Base-by-base conservation (phyloP, 257 asterid genomes). In the Verbascum thapsus region DNA sequence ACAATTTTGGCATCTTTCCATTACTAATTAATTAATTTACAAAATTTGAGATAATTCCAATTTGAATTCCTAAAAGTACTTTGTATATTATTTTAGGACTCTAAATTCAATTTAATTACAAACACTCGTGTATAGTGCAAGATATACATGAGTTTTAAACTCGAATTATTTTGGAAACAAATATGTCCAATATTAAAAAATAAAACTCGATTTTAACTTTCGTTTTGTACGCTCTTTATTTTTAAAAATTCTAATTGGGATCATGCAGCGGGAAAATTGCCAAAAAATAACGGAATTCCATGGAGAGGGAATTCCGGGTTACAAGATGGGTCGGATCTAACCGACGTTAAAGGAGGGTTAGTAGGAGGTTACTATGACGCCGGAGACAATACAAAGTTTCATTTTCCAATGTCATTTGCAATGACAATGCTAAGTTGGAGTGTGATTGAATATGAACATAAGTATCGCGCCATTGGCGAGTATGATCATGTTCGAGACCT, bases 371-470 rank as follows among this genome's bases (percentile, higher is more conserved):
- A 88, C 34, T 91, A 91, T n/a, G 98, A 91, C 13, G 95, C 97
- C 1, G 97, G 98, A 15, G 97, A 91, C 64, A 91, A 86, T 44
- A 65, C 64, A 1, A 88, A 92, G 69, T 92, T 81, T 61, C 86
- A 92, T 66, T 92, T 80, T 35, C 98, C 98, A 0, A 87, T 88
- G 95, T 72, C 98, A 16, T 88, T 86, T 64, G 97, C 98, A 0
- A 83, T 88, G 94, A 88, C 98, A 0, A 88, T 88, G 96, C 61
- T 92, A 23, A 92, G 97, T 41, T 91, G 97, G 98, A 92, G 97
- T 61, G 86, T 78, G 18, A 88, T 92, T 3, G 98, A 92, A 41
- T 92, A 92, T 38, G 91, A 88, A 47, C 94, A 81, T 50, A 92
- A 88, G 53, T 92, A 81, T 49, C 87, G 83, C 5, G 91, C 82